These are phyloP conservation scores for Trichoderma guizhouense DNA, from an alignment of 2,329 filamentous ascomycete genomes.

Conservation along the genomic window DNA sequence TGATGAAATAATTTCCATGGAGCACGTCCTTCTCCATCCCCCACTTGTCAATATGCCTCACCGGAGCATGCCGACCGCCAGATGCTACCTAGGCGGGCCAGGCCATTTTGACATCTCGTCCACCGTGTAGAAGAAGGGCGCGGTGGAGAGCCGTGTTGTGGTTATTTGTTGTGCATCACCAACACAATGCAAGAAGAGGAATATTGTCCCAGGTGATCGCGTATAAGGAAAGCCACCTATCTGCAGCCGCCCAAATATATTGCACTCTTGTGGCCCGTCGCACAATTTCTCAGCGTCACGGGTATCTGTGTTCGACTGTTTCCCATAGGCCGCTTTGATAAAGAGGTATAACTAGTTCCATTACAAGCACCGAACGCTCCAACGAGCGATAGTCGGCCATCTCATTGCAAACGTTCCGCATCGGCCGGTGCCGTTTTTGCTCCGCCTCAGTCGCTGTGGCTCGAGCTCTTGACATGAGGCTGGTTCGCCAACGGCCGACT, in stretches of 20 bases:
- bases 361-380: background rate
- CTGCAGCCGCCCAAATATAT: background rate
- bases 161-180: background rate
- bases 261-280: background rate
- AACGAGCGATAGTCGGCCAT: background rate
- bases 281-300: background rate
- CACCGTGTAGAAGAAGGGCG: background rate
- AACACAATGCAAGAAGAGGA: background rate
- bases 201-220: background rate
- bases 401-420: background rate
- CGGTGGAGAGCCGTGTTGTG: background rate
- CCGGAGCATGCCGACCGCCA: background rate
- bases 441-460: conserved; percentile 2
- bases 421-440: background rate
- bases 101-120: background rate
- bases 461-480: background rate
- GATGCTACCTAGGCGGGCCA: background rate
- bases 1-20: background rate
- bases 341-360: background rate
- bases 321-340: background rate
- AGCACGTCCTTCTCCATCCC: background rate
- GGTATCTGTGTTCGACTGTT: background rate
- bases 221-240: background rate
- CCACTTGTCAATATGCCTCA: background rate
- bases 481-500: background rate